Evolutionary conservation across 2,329 filamentous ascomycete genomes (phyloP), one percentile per base, ranked within the genome.

Genomic region (Lasiodiplodia sp.): DNA sequence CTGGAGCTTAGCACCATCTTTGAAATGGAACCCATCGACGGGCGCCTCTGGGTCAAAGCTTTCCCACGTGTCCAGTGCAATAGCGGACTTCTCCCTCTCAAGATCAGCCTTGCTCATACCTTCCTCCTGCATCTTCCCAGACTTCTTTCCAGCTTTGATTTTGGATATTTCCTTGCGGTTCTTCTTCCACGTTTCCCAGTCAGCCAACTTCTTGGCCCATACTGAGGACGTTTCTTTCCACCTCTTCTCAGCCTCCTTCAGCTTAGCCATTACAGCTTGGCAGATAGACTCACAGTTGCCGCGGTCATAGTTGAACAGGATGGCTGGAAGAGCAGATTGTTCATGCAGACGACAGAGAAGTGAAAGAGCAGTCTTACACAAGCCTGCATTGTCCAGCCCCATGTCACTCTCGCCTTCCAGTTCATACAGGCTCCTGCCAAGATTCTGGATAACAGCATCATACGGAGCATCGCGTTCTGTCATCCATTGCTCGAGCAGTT

Each of bases 261-360:
- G 80, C 69, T 88, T 82, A 0, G 77, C 72, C 1, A 90, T 75
- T 0, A 94, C 72, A 0, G 78, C 73, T 28, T 77, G 72, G 31
- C 87, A 85, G 34, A 91, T 86, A 11, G 78, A 76, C 76, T 93
- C 91, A 73, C 92, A 94, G 37, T 81, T 78, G 1, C 78, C 77
- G 58, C 91, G 87, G 71, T 94, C 90, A 72, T 92, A 95, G 75
- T 92, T 92, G 82, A 95, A 95, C 1, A 94, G 77, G 14, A 95
- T 88, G 0, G 90, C 91, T 0, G 92, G 92, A 0, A 95, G 82
- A 0, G 90, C 90, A 67, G 87, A 86, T 68, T 88, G 86, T 18
- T 83, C 81, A 60, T 92, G 86, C 0, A 94, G 82, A 38, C 88
- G 85, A 18, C 81, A 83, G 0, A 91, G 80, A 37, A 92, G 79